phyloP scores from a whole-genome alignment of 345 rosid genomes.

The Odontarrhena argentea region DNA sequence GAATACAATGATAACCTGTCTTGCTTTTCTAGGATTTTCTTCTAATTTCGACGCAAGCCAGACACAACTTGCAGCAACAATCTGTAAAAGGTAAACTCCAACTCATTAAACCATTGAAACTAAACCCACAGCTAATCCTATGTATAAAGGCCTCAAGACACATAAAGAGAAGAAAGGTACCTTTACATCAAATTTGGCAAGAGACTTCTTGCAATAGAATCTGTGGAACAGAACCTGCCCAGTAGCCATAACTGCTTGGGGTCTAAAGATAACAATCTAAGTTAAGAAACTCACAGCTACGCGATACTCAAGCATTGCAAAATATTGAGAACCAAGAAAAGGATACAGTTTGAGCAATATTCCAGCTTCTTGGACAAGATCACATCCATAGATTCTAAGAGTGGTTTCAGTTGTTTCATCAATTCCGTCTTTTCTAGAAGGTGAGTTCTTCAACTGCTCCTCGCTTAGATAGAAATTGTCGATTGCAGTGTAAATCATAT shows the following conservation, averaged over 20 bases:
- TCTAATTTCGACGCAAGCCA: constrained; percentile 95
- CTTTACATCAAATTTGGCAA: constrained; percentile 88
- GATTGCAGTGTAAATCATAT: constrained; percentile 87
- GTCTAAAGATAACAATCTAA: constrained; percentile 49
- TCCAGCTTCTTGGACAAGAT: constrained; percentile 91
- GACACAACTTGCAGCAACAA: constrained; percentile 88
- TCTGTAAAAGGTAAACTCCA: constrained; percentile 46
- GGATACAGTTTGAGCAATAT: constrained; percentile 81
- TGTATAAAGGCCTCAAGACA: not conserved
- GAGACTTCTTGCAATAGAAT: constrained; percentile 94
- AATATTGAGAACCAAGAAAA: constrained; percentile 17
- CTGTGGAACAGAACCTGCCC: constrained; percentile 96
- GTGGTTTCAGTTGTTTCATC: constrained; percentile 76
- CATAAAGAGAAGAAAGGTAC: constrained; percentile 30
- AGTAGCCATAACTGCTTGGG: constrained; percentile 98
- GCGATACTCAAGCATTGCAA: not conserved
- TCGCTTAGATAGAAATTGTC: constrained; percentile 87
- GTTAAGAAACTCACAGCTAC: constrained; percentile 24
- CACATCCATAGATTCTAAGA: constrained; percentile 89
- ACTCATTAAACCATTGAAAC: constrained; percentile 2
- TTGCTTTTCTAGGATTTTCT: constrained; percentile 83
- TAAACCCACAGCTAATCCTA: not conserved
- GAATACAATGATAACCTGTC: constrained; percentile 89
- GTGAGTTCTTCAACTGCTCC: constrained; percentile 68
- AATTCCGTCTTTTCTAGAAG: constrained; percentile 88